phyloP scores from a whole-genome alignment of 345 rosid species.

The thale cress (Arabidopsis thaliana) region DNA sequence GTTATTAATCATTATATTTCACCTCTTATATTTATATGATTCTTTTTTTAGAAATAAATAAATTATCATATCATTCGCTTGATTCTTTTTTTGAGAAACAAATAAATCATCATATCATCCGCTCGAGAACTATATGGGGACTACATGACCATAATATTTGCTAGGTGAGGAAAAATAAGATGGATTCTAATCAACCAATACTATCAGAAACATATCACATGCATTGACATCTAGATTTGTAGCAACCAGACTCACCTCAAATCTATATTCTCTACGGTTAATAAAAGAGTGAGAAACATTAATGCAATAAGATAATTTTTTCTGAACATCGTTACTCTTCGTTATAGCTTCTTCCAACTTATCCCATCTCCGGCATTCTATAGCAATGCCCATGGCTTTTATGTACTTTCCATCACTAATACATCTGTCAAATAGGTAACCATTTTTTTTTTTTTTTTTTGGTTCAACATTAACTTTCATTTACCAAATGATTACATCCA shows the following conservation, averaged over 20 bases:
- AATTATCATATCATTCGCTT: too few species aligned
- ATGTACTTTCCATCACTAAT: conserved; percentile 81
- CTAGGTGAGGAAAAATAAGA: neutral
- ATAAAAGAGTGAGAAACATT: conserved; percentile 81
- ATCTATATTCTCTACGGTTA: conserved; percentile 80
- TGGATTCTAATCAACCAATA: neutral
- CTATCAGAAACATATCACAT: neutral
- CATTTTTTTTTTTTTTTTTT: too few species aligned
- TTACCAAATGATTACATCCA: too few species aligned
- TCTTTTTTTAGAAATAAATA: too few species aligned
- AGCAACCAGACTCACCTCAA: conserved; percentile 61
- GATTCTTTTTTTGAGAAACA: too few species aligned
- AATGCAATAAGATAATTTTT: conserved; percentile 76
- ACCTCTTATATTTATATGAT: too few species aligned
- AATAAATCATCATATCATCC: too few species aligned
- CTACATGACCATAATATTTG: neutral
- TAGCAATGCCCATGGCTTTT: conserved; percentile 96
- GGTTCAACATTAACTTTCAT: too few species aligned
- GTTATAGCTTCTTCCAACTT: conserved; percentile 89
- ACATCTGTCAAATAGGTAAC: conserved; percentile 56
- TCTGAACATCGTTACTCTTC: conserved; percentile 78
- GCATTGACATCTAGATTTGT: neutral
- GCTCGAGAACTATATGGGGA: neutral
- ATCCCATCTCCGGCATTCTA: conserved; percentile 92
- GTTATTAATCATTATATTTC: too few species aligned